These are phyloP conservation scores for Exophiala oligosperma DNA, from an alignment of 2,329 filamentous ascomycete species.

Conservation along the genomic window DNA sequence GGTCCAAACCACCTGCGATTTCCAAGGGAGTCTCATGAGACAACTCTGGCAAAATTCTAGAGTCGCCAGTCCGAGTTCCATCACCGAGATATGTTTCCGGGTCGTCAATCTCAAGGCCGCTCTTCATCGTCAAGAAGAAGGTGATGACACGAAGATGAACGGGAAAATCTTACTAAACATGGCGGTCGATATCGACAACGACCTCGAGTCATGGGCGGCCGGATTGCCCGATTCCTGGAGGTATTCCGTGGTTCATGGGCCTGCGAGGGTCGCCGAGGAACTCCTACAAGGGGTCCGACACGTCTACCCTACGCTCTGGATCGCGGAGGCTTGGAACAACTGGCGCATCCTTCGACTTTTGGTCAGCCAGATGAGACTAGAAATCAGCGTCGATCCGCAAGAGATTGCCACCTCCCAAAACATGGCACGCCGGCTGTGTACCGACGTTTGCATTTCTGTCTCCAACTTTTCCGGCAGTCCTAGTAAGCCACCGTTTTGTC, in stretches of 20 bases:
- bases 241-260: neutral
- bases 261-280: neutral
- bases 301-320: slow-evolving; percentile 11
- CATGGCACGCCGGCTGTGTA: slow-evolving; percentile 2
- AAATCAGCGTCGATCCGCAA: neutral
- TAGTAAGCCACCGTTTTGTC: neutral
- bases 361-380: slow-evolving; percentile 7
- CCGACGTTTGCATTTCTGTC: slow-evolving; percentile 11
- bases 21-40: slow-evolving; percentile 8
- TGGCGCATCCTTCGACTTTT: slow-evolving; percentile 11
- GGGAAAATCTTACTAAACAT: neutral
- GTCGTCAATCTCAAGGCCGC: slow-evolving; percentile 11
- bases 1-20: slow-evolving; percentile 4
- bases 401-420: neutral
- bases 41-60: slow-evolving; percentile 5
- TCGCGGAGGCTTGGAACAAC: slow-evolving; percentile 18
- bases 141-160: neutral
- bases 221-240: slow-evolving; percentile 7
- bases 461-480: slow-evolving; percentile 8
- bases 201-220: slow-evolving; percentile 9
- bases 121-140: neutral
- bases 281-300: slow-evolving; percentile 1
- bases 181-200: slow-evolving; percentile 14
- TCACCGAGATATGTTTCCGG: slow-evolving; percentile 13
- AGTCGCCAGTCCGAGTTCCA: slow-evolving; percentile 11